Base-by-base conservation (phyloP, 176 grass and related monocot genomes). In the Carex cristatella region DNA sequence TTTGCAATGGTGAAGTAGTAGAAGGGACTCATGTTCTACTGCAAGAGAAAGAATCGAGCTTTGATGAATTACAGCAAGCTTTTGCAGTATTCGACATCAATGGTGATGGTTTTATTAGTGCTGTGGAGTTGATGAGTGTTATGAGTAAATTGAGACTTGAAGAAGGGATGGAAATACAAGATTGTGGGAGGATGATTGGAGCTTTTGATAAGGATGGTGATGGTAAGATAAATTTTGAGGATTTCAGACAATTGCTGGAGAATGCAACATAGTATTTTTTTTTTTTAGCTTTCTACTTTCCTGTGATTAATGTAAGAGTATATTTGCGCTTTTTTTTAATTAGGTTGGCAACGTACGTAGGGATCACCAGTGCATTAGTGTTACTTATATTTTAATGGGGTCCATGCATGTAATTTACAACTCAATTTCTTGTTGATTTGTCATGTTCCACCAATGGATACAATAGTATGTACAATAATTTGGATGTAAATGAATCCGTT, bases 1-100 rank as follows among this genome's bases (percentile, higher is more conserved):
- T 16, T 19, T n/a, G 35, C 42, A 55, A 42, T 55, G 44, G 12
- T 3, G 0, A n/a, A 40, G 4, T 83, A 40, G 4, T 83, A 9
- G 48, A 83, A 49, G 81, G 42, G 46, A 62, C 81, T 69, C 53
- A 69, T 31, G 81, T 15, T 68, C 81, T 83, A 69, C 37, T 83
- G 19, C 61, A 83, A 32, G 81, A 83, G 62, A 83, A 83, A 83
- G 81, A 83, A 68, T 83, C 81, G 19, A 83, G 42, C 48, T 11
- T 65, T 12, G 62, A 83, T 28, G 81, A 83, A 51, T 32, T 83
- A 54, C 35, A 65, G 61, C 61, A 83, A n/a, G 81, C 81, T 69
- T 83, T 83, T 69, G 62, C 11, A 11, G 62, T 83, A 9, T 83
- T 69, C 19, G 81, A 83, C 13, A 30, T n/a, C 2, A 35, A 83